These are phyloP conservation scores for Phaffia rhodozyma DNA, from an alignment of 1,284 basidiomycete genomes.

Conservation along the genomic window DNA sequence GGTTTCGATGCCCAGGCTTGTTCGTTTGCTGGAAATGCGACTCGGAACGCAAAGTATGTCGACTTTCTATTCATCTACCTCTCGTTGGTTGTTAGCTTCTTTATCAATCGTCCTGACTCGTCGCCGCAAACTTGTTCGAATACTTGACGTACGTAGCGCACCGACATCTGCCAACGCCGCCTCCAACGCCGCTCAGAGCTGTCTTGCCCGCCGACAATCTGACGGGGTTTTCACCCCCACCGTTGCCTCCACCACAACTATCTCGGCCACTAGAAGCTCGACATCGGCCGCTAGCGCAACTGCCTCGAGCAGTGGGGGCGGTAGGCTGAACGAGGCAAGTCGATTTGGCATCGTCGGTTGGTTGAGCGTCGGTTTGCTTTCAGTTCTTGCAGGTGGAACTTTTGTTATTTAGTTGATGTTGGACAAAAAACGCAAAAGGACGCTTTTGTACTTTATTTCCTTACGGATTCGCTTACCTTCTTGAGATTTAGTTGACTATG, in stretches of 20 bases:
- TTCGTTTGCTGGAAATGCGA: slow-evolving; percentile 68
- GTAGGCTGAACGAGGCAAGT: no score
- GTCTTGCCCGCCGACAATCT: slow-evolving; percentile 50
- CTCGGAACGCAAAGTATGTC: slow-evolving; percentile 44
- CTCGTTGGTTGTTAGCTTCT: not conserved
- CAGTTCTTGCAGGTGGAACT: not conserved
- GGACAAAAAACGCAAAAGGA: no score
- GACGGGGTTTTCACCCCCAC: slow-evolving; percentile 55
- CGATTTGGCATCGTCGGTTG: not conserved
- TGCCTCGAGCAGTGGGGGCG: not conserved
- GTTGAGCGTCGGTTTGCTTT: not conserved
- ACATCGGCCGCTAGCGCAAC: not conserved
- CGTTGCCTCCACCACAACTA: slow-evolving; percentile 20
- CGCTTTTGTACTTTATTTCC: no score
- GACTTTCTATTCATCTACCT: not conserved
- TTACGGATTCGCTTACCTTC: no score
- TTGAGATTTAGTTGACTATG: no score
- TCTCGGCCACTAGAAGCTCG: not conserved
- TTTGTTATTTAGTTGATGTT: no score
- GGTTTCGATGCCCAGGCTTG: slow-evolving; percentile 46
- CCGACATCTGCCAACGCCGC: slow-evolving; percentile 46
- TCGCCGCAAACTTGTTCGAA: not conserved
- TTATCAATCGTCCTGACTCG: no score
- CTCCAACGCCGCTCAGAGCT: slow-evolving; percentile 52
- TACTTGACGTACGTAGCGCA: slow-evolving; percentile 27